Conservation (phyloP, 2,329 filamentous ascomycete species). For the Emmonsia crescens region DNA sequence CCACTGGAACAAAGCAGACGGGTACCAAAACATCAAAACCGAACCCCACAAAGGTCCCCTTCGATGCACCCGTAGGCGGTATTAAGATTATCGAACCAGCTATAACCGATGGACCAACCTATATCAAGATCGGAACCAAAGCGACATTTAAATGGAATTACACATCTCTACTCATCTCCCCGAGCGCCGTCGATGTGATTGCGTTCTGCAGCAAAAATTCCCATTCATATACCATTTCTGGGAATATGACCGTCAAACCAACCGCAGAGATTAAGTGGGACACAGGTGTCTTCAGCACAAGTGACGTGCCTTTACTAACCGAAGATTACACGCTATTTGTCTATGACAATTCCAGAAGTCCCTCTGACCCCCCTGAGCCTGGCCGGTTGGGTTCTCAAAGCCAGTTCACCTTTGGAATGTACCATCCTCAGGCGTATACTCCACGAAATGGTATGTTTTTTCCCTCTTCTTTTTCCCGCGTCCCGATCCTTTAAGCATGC, state of each 20-base stretch:
- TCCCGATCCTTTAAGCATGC: background rate
- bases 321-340: constrained; percentile 55
- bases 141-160: constrained; percentile 61
- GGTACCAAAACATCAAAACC: constrained; percentile 15
- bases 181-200: constrained; percentile 49
- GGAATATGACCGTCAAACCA: constrained; percentile 45
- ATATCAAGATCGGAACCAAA: constrained; percentile 52
- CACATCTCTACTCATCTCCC: constrained; percentile 50
- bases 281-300: constrained; percentile 42
- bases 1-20: constrained; percentile 10
- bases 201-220: constrained; percentile 50
- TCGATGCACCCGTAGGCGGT: constrained; percentile 47
- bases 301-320: constrained; percentile 42
- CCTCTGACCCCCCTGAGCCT: constrained; percentile 41
- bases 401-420: constrained; percentile 53
- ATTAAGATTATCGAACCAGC: constrained; percentile 52
- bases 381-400: constrained; percentile 46
- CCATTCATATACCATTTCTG: constrained; percentile 50
- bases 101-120: constrained; percentile 39
- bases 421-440: constrained; percentile 43
- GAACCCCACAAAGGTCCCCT: constrained; percentile 33
- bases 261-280: constrained; percentile 51
- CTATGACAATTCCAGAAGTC: constrained; percentile 46
- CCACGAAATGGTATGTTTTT: constrained; percentile 37
- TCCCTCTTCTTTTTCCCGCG: background rate